Percentiles rank a stretch among this genome's conserved stretches.
phyloP scores from a whole-genome alignment of 345 rosid species.

The Tarenaya hassleriana region DNA sequence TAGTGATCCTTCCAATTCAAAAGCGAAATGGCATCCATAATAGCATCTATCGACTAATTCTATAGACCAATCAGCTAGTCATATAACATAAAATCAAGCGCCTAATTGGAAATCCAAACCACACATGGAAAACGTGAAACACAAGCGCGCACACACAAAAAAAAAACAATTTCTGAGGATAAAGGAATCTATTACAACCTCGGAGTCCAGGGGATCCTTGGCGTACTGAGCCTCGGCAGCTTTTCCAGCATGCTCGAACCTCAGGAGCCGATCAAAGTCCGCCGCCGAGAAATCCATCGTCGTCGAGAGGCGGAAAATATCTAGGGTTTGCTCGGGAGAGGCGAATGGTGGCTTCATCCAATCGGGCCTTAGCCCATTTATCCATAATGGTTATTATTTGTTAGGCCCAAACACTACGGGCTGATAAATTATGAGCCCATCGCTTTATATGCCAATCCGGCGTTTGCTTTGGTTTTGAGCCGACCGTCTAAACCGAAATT shows the following conservation, averaged over 20 bases:
- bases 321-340: constrained; percentile 17
- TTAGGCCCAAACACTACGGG: too few relatives aligned
- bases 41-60: background rate
- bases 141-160: background rate
- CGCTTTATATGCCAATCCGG: too few relatives aligned
- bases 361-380: constrained; percentile 14
- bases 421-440: too few relatives aligned
- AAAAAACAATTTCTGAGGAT: background rate
- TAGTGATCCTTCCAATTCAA: too few relatives aligned
- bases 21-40: too few relatives aligned
- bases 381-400: background rate
- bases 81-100: background rate
- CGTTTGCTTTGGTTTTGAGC: too few relatives aligned
- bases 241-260: constrained; percentile 50
- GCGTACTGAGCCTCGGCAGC: constrained; percentile 47
- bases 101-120: background rate
- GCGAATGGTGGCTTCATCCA: too few relatives aligned
- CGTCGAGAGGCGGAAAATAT: background rate
- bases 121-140: background rate
- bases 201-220: constrained; percentile 56
- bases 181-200: constrained; percentile 29
- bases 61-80: background rate
- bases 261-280: constrained; percentile 49
- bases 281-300: constrained; percentile 54
- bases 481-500: too few relatives aligned